Conservation (phyloP, 352 stramenopile genomes). For the Phytophthora sp. region DNA sequence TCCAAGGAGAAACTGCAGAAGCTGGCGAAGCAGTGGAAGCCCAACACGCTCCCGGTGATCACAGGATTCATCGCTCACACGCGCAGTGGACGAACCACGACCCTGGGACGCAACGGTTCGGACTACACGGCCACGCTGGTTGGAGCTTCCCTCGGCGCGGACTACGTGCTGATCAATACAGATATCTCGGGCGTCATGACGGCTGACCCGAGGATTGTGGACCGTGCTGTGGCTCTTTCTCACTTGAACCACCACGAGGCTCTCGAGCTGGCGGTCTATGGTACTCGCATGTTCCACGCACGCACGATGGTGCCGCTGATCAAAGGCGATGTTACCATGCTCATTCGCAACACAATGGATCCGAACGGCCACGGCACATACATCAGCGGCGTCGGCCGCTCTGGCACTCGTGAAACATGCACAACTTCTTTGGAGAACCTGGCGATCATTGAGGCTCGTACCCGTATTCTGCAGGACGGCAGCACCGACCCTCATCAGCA, state of each 20-base stretch:
- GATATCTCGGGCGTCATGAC: slow-evolving; percentile 88
- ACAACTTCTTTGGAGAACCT: slow-evolving; percentile 86
- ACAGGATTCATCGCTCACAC: slow-evolving; percentile 80
- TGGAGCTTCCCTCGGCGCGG: slow-evolving; percentile 60
- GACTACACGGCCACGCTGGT: slow-evolving; percentile 89
- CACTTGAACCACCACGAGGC: slow-evolving; percentile 85
- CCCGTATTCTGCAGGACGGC: slow-evolving; percentile 78
- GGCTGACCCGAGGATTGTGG: slow-evolving; percentile 77
- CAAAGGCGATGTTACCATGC: slow-evolving; percentile 79
- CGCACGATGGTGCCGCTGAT: slow-evolving; percentile 89
- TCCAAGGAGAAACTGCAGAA: slow-evolving; percentile 73
- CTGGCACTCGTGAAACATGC: slow-evolving; percentile 71
- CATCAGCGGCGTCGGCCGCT: slow-evolving; percentile 69
- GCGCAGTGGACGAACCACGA: slow-evolving; percentile 72
- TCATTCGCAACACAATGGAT: slow-evolving; percentile 88
- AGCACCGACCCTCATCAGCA: slow-evolving; percentile 51
- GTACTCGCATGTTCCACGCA: slow-evolving; percentile 85
- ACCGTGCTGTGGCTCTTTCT: slow-evolving; percentile 70
- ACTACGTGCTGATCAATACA: slow-evolving; percentile 89
- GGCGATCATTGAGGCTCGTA: slow-evolving; percentile 79
- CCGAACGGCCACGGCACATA: slow-evolving; percentile 80
- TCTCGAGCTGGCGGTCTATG: slow-evolving; percentile 82
- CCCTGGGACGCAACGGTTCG: slow-evolving; percentile 80
- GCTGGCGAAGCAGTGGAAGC: slow-evolving; percentile 47
- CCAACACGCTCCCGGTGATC: slow-evolving; percentile 61